Percentiles rank a stretch among this genome's conserved stretches.
Conservation (phyloP, 1,284 basidiomycete species). For the Sporisorium exsertum region DNA sequence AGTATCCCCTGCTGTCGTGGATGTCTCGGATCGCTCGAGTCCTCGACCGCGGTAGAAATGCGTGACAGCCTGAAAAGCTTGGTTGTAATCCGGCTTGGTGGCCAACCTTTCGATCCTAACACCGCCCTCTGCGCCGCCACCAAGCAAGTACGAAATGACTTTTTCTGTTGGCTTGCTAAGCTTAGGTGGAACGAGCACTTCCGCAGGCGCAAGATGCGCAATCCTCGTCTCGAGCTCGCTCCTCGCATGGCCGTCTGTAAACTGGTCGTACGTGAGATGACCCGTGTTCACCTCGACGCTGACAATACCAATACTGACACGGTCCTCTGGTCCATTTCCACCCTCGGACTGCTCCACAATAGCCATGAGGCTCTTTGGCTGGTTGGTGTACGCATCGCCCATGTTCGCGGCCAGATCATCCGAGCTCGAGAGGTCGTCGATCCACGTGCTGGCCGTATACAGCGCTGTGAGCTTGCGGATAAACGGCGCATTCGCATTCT, state of each 20-base stretch:
- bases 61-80: conserved; percentile 80
- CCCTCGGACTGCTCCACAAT: conserved; percentile 77
- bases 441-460: conserved; percentile 89
- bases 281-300: conserved; percentile 87
- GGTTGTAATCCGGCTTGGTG: conserved; percentile 75
- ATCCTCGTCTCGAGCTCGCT: conserved; percentile 66
- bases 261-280: conserved; percentile 91
- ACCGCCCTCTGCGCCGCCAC: conserved; percentile 60
- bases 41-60: conserved; percentile 75
- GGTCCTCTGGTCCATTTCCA: conserved; percentile 74
- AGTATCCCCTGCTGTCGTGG: background rate
- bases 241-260: conserved; percentile 54
- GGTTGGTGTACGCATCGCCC: conserved; percentile 35
- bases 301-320: conserved; percentile 79
- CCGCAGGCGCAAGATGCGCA: conserved; percentile 76
- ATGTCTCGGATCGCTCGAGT: background rate
- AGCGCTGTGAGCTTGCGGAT: conserved; percentile 82
- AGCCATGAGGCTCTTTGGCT: conserved; percentile 54
- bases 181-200: conserved; percentile 77
- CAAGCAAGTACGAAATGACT: conserved; percentile 77
- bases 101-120: conserved; percentile 77
- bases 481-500: conserved; percentile 75
- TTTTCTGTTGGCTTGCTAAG: conserved; percentile 82
- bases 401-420: conserved; percentile 68
- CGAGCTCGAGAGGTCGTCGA: conserved; percentile 78